A percentile compares a stretch with the other conserved stretches of the same genome.
These are phyloP conservation scores for Macrolepiota albuminosa DNA, from an alignment of 768 basidiomycete genomes.

Conservation along the genomic window DNA sequence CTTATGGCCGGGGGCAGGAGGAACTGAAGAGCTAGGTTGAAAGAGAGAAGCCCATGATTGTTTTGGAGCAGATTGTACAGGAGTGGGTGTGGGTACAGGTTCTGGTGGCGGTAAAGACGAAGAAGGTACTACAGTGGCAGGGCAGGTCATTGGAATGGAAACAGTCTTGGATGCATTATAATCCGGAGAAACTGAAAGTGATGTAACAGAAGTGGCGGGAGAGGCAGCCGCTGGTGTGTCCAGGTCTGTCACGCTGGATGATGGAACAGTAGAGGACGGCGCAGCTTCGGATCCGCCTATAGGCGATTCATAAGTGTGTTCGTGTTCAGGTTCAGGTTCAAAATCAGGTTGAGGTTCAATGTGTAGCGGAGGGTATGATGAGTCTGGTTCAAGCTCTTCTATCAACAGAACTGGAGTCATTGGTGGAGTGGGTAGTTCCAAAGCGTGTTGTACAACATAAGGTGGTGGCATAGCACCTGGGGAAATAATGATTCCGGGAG, in stretches of 20 bases:
- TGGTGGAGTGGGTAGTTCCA: slow-evolving; percentile 49
- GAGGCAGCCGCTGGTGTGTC: slow-evolving; percentile 51
- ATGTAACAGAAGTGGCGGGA: slow-evolving; percentile 54
- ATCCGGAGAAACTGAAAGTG: slow-evolving; percentile 32
- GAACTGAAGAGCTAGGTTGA: slow-evolving; percentile 32
- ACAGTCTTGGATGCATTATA: slow-evolving; percentile 14
- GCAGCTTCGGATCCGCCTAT: neutral
- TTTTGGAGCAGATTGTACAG: slow-evolving; percentile 36
- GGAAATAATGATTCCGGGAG: slow-evolving; percentile 72
- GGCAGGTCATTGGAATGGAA: neutral
- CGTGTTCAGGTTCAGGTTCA: neutral
- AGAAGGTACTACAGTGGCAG: slow-evolving; percentile 1
- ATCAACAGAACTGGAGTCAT: slow-evolving; percentile 27
- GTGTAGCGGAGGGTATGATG: neutral
- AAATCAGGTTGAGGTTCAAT: neutral
- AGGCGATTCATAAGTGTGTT: neutral
- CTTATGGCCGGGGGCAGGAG: slow-evolving; percentile 34
- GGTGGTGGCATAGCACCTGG: slow-evolving; percentile 57
- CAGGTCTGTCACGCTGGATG: slow-evolving; percentile 44
- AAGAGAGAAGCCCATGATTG: slow-evolving; percentile 79
- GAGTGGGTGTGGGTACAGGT: slow-evolving; percentile 9
- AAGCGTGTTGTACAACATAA: slow-evolving; percentile 51
- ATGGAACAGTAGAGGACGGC: slow-evolving; percentile 33
- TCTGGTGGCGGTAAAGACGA: slow-evolving; percentile 1
- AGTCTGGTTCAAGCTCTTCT: slow-evolving; percentile 10